Base-by-base conservation (phyloP, 2,329 filamentous ascomycete species). In the Phaeosphaeriaceae sp. region DNA sequence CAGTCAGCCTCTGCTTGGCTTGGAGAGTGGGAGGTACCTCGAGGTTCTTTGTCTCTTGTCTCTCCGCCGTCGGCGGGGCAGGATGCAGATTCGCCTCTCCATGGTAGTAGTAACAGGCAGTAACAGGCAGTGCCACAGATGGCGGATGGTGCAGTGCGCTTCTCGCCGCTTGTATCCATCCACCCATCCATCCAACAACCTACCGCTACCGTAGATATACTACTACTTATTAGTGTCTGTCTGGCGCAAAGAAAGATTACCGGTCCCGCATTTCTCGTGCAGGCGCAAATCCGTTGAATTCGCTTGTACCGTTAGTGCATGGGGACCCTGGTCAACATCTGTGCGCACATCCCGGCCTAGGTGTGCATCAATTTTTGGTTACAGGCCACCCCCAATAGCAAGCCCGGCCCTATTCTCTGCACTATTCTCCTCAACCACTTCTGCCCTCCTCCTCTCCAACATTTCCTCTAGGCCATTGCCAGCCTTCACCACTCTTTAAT, bases 401-500 rank as follows among this genome's bases (percentile, higher is more conserved):
- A 61, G 61, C 66, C 61, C 63, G 39, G 54, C 52, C 61, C 66
- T 64, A 62, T 54, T 53, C 54, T 54, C 52, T 62, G 61, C 64
- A 61, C 66, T 63, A 66, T 62, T 60, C 58, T 59, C 51, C 69
- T 65, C 69, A 70, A 70, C 56, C 50, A 52, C 53, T 47, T 47
- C 56, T 42, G 42, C 37, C 43, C 56, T 52, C 52, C 55, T 59
- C 48, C 53, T 58, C 61, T 56, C 61, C 61, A 61, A 52, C 60
- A 59, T 50, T 60, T 61, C 11, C 51, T 52, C 61, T 57, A 59
- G 66, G 67, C 66, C 68, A 59, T 61, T 63, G 64, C 66, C 61
- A 65, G 70, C 67, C 65, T 66, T 30, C 50, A 61, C 51, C 48
- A 55, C 61, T 65, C 67, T 65, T 64, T 66, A 67, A 63, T 64